Conservation (phyloP, 1,284 basidiomycete genomes). For the Irpex sp. region DNA sequence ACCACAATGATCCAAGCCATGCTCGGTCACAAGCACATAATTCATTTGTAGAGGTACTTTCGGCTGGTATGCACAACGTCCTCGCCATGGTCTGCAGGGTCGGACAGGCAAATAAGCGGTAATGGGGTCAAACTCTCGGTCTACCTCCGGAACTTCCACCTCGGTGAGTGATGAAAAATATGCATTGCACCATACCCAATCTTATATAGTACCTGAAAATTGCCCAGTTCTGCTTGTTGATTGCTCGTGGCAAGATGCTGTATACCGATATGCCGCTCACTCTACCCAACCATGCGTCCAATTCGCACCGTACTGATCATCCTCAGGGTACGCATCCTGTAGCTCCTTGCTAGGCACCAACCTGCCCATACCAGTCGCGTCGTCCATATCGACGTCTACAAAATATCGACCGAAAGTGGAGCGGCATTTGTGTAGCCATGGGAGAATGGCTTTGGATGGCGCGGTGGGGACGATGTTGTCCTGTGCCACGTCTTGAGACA, state of each 20-base stretch:
- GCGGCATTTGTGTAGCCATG: slow-evolving; percentile 17
- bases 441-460: slow-evolving; percentile 13
- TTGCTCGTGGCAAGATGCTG: too few species aligned
- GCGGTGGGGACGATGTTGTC: slow-evolving; percentile 26
- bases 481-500: slow-evolving; percentile 27
- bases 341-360: slow-evolving; percentile 29
- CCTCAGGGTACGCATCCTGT: slow-evolving; percentile 28
- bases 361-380: slow-evolving; percentile 17
- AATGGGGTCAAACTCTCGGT: too few species aligned
- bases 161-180: too few species aligned
- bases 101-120: too few species aligned
- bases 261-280: background rate
- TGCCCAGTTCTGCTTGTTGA: too few species aligned
- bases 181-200: too few species aligned
- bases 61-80: background rate
- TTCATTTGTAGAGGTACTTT: background rate
- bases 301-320: slow-evolving; percentile 18
- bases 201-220: too few species aligned
- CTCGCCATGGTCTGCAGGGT: background rate
- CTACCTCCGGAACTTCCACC: too few species aligned
- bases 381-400: slow-evolving; percentile 20
- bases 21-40: too few species aligned
- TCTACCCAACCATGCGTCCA: slow-evolving; percentile 10
- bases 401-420: slow-evolving; percentile 24
- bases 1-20: too few species aligned